Conservation (phyloP, 2,329 filamentous ascomycete genomes). For the Diaporthe vexans region DNA sequence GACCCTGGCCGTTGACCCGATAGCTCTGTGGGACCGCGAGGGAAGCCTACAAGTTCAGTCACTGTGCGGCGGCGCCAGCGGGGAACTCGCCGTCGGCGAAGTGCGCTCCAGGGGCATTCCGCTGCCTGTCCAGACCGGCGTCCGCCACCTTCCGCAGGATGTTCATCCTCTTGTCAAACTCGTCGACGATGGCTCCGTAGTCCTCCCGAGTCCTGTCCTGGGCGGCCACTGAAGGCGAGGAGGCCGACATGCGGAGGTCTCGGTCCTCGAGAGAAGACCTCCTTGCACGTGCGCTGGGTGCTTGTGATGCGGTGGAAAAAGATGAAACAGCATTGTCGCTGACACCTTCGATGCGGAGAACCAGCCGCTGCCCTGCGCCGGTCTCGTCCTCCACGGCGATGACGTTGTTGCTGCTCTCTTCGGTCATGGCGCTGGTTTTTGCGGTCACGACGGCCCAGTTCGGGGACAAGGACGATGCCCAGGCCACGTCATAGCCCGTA, state of each 20-base stretch:
- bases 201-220: conserved; percentile 49
- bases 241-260: conserved; percentile 34
- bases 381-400: conserved; percentile 49
- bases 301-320: background rate
- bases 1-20: background rate
- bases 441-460: conserved; percentile 76
- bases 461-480: conserved; percentile 79
- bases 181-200: conserved; percentile 65
- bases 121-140: conserved; percentile 62
- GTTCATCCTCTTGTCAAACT: conserved; percentile 71
- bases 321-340: conserved; percentile 46
- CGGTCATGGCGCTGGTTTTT: conserved; percentile 60
- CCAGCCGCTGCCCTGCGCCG: conserved; percentile 59
- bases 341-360: conserved; percentile 74
- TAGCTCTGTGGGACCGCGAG: background rate
- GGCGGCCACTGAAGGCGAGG: conserved; percentile 13
- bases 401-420: conserved; percentile 48
- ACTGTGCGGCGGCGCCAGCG: conserved; percentile 20
- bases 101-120: conserved; percentile 41
- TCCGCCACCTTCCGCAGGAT: conserved; percentile 67
- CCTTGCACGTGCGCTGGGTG: conserved; percentile 44
- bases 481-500: conserved; percentile 68
- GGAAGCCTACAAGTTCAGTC: background rate
- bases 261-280: conserved; percentile 43
- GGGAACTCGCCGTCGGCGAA: conserved; percentile 44